A percentile compares a stretch with the other conserved stretches of the same genome.
These are phyloP conservation scores for Vaccinium macrocarpon DNA, from an alignment of 148 eudicot species.

Conservation along the genomic window DNA sequence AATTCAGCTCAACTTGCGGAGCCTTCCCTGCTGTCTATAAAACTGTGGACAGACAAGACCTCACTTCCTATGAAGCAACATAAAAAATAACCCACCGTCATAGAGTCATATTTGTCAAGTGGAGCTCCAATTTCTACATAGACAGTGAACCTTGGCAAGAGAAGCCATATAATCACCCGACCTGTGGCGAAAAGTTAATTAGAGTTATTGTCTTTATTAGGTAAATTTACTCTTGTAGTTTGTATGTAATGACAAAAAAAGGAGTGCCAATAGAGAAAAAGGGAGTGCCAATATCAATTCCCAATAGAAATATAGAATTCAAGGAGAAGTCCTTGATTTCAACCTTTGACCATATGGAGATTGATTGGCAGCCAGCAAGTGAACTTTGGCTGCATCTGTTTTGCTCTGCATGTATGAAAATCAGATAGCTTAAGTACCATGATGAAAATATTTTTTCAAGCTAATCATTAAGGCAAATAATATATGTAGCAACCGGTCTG, in stretches of 20 bases:
- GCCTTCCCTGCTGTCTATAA: neutral
- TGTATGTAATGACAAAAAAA: no score
- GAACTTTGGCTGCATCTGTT: conserved; percentile 53
- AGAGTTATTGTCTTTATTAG: neutral
- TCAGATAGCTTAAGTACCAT: neutral
- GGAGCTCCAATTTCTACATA: conserved; percentile 69
- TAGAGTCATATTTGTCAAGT: conserved; percentile 10
- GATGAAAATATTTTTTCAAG: neutral
- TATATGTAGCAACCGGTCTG: neutral
- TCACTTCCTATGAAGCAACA: neutral
- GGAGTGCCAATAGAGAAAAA: no score
- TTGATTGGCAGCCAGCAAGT: conserved; percentile 60
- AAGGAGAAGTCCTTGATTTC: conserved; percentile 4
- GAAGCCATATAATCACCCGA: conserved; percentile 95
- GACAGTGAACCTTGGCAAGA: conserved; percentile 76
- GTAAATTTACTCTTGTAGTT: no score
- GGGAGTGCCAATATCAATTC: no score
- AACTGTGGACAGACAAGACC: neutral
- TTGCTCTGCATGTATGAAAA: conserved; percentile 42
- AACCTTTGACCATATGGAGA: conserved; percentile 78
- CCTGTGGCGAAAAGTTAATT: conserved; percentile 35
- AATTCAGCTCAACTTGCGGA: neutral
- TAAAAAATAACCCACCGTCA: neutral
- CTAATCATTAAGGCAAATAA: neutral
- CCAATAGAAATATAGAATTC: neutral